Evolutionary conservation across 192 early-diverging fungal species (phyloP), one percentile per base, ranked within the genome.

Genomic region (Geranomyces michiganensis): DNA sequence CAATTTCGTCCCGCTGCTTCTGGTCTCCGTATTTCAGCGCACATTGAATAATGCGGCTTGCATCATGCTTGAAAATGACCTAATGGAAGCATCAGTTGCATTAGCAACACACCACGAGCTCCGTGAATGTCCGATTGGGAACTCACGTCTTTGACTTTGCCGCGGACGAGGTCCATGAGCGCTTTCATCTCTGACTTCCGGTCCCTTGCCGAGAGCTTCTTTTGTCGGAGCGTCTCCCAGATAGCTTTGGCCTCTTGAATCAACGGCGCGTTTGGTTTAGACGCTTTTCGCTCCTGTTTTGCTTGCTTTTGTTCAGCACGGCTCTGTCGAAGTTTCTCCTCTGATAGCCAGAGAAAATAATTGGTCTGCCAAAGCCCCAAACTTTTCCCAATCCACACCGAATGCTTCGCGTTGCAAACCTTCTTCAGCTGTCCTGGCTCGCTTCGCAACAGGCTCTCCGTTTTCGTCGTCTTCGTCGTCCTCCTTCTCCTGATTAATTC

Each of bases 1-100:
- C 93, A 67, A 98, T 92, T 41, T 79, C 77, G 45, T 84, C 82
- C 68, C 92, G 84, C 78, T 98, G 93, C 43, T 84, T 79, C 30
- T 75, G 78, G 62, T 78, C 91, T 27, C 95, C 96, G 80, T 94
- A 82, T 80, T 98, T 97, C n/a, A 98, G 68, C 69, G 89, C 90
- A 21, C 91, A 91, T 76, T 98, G 95, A 65, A 98, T 84, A 12
- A 97, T 86, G 65, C 96, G 89, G 61, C 91, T 92, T 77, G 93
- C 92, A 75, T 98, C 96, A 87, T 96, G 94, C 82, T 96, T 95
- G 80, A 96, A 93, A 73, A 92, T 91, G 44, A 97, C 77, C 78
- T 82, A 62, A 43, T 61, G 44, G 44, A 27, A n/a, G 29, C 14
- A n/a, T n/a, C n/a, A n/a, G n/a, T n/a, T n/a, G n/a, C n/a, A n/a